Evolutionary conservation across 108 stramenopile species (phyloP).

Genomic region (Pseudonitzschia delicatissima): DNA sequence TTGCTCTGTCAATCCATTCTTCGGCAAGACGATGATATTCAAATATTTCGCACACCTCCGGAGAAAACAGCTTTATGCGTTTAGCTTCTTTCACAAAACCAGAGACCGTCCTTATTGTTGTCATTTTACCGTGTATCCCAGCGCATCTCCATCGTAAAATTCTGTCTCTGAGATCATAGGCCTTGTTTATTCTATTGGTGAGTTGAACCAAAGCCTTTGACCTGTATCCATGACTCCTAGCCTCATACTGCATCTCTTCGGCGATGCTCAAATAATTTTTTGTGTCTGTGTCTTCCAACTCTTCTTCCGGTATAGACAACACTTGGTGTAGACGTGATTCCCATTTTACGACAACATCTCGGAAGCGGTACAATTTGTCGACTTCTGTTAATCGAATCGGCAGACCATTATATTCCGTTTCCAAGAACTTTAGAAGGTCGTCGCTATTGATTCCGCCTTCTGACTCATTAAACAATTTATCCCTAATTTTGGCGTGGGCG

Average conservation of each 20-base stretch:
- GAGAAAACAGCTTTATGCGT: constrained; percentile 54
- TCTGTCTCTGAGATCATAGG: constrained; percentile 48
- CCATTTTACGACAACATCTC: constrained; percentile 42
- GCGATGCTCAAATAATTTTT: constrained; percentile 27
- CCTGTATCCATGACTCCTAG: constrained; percentile 22
- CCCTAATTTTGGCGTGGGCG: constrained; percentile 30
- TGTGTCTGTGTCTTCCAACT: constrained; percentile 28
- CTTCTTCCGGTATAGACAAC: constrained; percentile 35
- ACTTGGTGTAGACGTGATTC: constrained; percentile 33
- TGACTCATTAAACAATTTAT: constrained; percentile 41
- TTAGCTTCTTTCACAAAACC: constrained; percentile 63
- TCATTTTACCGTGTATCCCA: constrained; percentile 32
- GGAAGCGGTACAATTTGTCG: constrained; percentile 31
- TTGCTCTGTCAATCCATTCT: constrained; percentile 73
- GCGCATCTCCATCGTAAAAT: constrained; percentile 46
- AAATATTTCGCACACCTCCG: constrained; percentile 41
- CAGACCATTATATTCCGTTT: constrained; percentile 31
- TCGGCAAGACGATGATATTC: constrained; percentile 50
- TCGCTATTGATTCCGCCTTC: constrained; percentile 65
- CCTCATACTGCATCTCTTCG: constrained; percentile 29
- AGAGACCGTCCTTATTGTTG: constrained; percentile 52
- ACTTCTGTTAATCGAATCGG: constrained; percentile 49
- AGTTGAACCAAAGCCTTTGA: constrained; percentile 50
- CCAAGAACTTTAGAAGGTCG: constrained; percentile 41
- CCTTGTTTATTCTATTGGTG: constrained; percentile 47